phyloP scores from a whole-genome alignment of 1,284 basidiomycete species.

The Irpex sp. region DNA sequence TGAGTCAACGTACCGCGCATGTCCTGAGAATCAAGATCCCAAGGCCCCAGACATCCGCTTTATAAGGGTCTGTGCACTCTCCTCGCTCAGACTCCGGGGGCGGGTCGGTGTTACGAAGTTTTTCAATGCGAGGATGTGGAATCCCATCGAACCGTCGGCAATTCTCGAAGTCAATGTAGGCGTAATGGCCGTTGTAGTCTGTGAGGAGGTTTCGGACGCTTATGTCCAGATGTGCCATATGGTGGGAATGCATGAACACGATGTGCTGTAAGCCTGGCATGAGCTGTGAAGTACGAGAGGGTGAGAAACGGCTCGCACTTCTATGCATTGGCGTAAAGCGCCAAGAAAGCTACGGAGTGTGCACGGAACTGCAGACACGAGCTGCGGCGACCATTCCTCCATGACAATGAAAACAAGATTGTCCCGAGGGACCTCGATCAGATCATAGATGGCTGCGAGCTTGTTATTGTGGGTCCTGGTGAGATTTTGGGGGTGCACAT shows the following conservation, averaged over 20 bases:
- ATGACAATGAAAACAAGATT: constrained; percentile 65
- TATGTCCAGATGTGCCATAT: constrained; percentile 68
- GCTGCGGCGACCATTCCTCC: constrained; percentile 72
- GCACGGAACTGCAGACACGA: constrained; percentile 49
- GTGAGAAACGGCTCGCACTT: constrained; percentile 36
- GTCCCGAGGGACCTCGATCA: constrained; percentile 53
- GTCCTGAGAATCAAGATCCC: constrained; percentile 59
- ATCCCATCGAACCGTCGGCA: constrained; percentile 47
- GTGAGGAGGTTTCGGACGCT: constrained; percentile 66
- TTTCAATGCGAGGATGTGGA: constrained; percentile 35
- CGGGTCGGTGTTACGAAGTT: constrained; percentile 54
- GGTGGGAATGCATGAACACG: constrained; percentile 64
- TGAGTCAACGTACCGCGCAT: constrained; percentile 47
- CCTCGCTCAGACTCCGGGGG: constrained; percentile 65
- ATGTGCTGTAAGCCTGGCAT: constrained; percentile 43
- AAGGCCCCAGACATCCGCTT: constrained; percentile 69
- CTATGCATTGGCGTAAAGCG: constrained; percentile 61
- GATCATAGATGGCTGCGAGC: constrained; percentile 54
- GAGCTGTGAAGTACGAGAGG: constrained; percentile 1
- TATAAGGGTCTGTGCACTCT: constrained; percentile 54
- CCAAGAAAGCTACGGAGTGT: constrained; percentile 50
- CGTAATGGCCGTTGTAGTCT: constrained; percentile 57
- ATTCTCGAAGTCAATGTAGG: constrained; percentile 72
- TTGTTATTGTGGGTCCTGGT: background rate
- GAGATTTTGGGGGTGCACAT: constrained; percentile 25